These are phyloP conservation scores for Alternaria hordeiaustralica DNA, from an alignment of 2,329 filamentous ascomycete species.

Conservation along the genomic window DNA sequence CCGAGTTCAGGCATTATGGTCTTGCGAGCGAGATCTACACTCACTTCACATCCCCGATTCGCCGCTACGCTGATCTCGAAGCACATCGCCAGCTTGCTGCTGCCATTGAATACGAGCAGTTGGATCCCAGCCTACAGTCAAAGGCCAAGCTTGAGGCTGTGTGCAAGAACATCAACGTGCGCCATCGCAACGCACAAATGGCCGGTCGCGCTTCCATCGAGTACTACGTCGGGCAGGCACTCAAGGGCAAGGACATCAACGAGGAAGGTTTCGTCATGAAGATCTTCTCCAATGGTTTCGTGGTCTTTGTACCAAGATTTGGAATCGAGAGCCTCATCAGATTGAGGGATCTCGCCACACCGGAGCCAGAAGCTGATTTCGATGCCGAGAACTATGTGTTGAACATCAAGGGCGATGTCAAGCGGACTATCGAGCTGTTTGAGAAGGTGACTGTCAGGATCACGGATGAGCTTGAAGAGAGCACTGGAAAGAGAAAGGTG, in stretches of 20 bases:
- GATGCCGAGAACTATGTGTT: slow-evolving; percentile 87
- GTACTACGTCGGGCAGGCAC: slow-evolving; percentile 96
- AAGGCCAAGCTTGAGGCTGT: slow-evolving; percentile 87
- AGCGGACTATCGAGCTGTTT: slow-evolving; percentile 78
- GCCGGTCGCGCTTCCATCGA: slow-evolving; percentile 93
- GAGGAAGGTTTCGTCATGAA: slow-evolving; percentile 97
- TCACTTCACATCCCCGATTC: slow-evolving; percentile 96
- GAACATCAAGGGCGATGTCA: slow-evolving; percentile 63
- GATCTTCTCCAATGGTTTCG: slow-evolving; percentile 96
- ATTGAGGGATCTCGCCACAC: slow-evolving; percentile 78
- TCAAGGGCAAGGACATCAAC: slow-evolving; percentile 76
- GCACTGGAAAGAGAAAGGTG: slow-evolving; percentile 92
- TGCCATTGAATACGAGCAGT: slow-evolving; percentile 88
- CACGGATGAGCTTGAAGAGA: slow-evolving; percentile 90
- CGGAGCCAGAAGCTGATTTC: slow-evolving; percentile 78
- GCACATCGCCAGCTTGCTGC: slow-evolving; percentile 94
- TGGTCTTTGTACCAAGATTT: slow-evolving; percentile 94
- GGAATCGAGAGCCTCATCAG: slow-evolving; percentile 93
- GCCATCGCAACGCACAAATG: slow-evolving; percentile 96
- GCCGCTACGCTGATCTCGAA: slow-evolving; percentile 94
- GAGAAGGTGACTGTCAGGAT: slow-evolving; percentile 89
- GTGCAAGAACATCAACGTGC: slow-evolving; percentile 97
- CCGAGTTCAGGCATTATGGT: slow-evolving; percentile 96
- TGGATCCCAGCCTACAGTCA: slow-evolving; percentile 81
- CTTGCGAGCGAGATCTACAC: slow-evolving; percentile 97